Base-by-base conservation (phyloP, 139 green algal species). In the Volvox reticuliferus region DNA sequence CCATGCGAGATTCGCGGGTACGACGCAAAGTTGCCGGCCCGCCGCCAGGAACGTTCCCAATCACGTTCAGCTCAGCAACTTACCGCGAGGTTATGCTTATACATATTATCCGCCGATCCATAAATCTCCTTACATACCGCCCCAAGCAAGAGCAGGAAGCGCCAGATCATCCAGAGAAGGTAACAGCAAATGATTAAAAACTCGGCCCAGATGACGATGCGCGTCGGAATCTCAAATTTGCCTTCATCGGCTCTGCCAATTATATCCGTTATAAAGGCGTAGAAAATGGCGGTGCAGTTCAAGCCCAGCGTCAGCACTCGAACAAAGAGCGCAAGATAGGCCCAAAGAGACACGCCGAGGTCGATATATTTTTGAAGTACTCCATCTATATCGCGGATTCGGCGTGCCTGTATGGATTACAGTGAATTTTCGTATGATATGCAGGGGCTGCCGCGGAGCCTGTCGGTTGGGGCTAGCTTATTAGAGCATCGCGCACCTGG, bases 251-350 rank as follows among this genome's bases (percentile, higher is more conserved):
- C 1, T 44, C 33, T 61, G 13, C 12, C 13, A n/a, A 24, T 32
- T 44, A 32, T 69, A 44, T 89, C 81, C 6, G 69, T 89, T 2
- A 89, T n/a, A 28, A 80, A 88, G 0, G 84, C 84, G n/a, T 32
- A 82, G 44, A 73, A 82, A 24, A 89, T 89, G 14, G 84, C 84
- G 18, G 84, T 89, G 36, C 26, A 22, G 69, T 89, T 89, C 18
- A 69, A 1, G 0, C 37, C 84, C 37, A 89, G n/a, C 37, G 69
- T 18, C 6, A 89, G 18, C 2, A 71, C 9, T 19, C 77, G 77
- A 1, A 71, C 16, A 13, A 89, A 28, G 13, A 89, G 18, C 0
- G 3, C 37, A 36, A 62, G 62, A 14, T 73, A 89, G 0, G 21
- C 16, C 84, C 84, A 89, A 67, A 77, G 35, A 0, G 28, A 61